Percentiles rank a stretch among this genome's conserved stretches.
Evolutionary conservation across 2,329 filamentous ascomycete species (phyloP).

Genomic region (Aspergillus puulaauensis): DNA sequence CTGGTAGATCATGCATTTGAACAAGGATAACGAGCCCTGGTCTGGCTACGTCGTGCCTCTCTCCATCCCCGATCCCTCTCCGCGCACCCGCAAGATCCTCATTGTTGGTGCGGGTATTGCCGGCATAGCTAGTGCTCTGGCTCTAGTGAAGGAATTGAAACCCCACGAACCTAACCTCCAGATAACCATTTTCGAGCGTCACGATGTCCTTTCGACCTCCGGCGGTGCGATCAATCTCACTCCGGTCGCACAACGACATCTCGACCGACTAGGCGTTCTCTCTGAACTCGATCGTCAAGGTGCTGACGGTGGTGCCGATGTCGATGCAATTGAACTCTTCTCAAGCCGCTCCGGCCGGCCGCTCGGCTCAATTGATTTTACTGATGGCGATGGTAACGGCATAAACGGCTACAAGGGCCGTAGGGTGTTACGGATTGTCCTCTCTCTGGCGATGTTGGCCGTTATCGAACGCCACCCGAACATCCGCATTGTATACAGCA

Average conservation of each 20-base stretch:
- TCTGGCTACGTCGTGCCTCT: conserved; percentile 4
- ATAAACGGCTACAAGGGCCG: conserved; percentile 43
- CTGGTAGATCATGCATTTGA: not conserved
- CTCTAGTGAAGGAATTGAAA: conserved; percentile 32
- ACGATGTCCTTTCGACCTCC: conserved; percentile 42
- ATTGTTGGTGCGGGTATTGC: conserved; percentile 38
- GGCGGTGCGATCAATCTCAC: conserved; percentile 48
- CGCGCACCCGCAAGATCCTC: conserved; percentile 26
- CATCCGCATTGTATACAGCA: conserved; percentile 43
- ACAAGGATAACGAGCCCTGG: conserved; percentile 8
- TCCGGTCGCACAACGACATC: conserved; percentile 44
- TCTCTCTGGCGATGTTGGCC: conserved; percentile 43
- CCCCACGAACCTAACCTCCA: conserved; percentile 33
- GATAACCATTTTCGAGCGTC: conserved; percentile 42
- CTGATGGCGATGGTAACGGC: conserved; percentile 35
- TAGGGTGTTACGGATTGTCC: conserved; percentile 42
- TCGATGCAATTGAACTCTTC: conserved; percentile 43
- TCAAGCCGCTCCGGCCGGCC: conserved; percentile 40
- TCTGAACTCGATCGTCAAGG: conserved; percentile 39
- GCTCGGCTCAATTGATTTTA: conserved; percentile 41
- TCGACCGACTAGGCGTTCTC: conserved; percentile 43
- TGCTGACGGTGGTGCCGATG: conserved; percentile 38
- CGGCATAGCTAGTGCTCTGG: conserved; percentile 33
- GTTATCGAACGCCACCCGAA: conserved; percentile 36
- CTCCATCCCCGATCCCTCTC: conserved; percentile 4